Base-by-base conservation (phyloP, 306 rosid species). In the Sindora glabra region DNA sequence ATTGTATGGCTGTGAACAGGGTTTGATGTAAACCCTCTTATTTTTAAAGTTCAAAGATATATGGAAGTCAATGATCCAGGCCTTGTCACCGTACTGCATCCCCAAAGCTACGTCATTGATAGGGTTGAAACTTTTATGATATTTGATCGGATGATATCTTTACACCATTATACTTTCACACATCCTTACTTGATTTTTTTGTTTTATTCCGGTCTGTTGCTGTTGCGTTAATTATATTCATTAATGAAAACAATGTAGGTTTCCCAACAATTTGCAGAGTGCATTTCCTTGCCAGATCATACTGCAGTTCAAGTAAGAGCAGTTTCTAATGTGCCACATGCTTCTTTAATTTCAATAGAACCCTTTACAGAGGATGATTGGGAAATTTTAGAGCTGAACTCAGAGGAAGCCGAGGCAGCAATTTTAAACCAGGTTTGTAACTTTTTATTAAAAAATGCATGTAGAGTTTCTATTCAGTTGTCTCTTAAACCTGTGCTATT, bases 311-410 rank as follows among this genome's bases (percentile, higher is more conserved):
- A 79, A 59, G 96, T 91, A 18, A 84, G 79, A 56, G 96, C 68
- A 24, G 69, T 79, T 61, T 62, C 78, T n/a, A 78, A 63, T 48
- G 88, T 85, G 18, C 72, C 81, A 0, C 82, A 81, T 55, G 96
- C 98, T 51, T 77, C 87, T 67, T 59, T 69, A 8, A 81, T 91
- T 14, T 69, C 84, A 1, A 68, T 91, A 5, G 95, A 88, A 58
- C 98, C 98, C 3, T 52, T 67, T 32, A 74, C 83, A 1, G 98
- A 88, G 69, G 98, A 91, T 72, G 98, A 91, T 41, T 91, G 98
- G 98, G 98, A 91, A 61, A 88, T 91, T 32, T 34, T 91, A 79
- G 98, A 88, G 78, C 89, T 91, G 27, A 88, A 88, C 48, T 69
- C 96, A 0, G 90, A 91, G 56, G 82, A 75, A 32, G 98, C 98